phyloP scores from a whole-genome alignment of 345 rosid species.

The Lepidium aucheri region DNA sequence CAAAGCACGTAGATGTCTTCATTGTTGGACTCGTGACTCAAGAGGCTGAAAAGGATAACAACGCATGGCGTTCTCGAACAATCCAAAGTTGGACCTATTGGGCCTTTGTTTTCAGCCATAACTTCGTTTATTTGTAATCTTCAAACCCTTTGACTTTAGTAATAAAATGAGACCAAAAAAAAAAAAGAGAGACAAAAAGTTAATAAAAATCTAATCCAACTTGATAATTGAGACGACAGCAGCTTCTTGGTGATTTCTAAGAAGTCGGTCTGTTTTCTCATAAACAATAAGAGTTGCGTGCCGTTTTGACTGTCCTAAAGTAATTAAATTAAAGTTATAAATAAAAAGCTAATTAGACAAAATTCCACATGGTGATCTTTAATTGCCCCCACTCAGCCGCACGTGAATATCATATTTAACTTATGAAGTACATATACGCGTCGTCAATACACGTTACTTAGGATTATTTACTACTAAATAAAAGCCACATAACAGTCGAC shows the following conservation, averaged over 20 bases:
- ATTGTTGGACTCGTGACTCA: no score
- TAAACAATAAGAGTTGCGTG: conserved; percentile 12
- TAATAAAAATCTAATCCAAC: neutral
- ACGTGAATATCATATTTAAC: neutral
- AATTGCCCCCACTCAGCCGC: conserved; percentile 13
- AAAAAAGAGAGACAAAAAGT: neutral
- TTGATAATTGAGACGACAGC: neutral
- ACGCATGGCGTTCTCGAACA: no score
- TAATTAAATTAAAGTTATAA: neutral
- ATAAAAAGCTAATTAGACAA: neutral
- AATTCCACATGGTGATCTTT: conserved; percentile 27
- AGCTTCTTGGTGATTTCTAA: conserved; percentile 15
- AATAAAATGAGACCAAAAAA: no score
- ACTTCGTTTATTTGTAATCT: no score
- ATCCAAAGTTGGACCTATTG: no score
- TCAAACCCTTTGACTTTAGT: no score
- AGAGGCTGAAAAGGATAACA: no score
- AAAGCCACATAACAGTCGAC: neutral
- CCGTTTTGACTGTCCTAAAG: neutral
- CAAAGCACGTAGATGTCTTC: no score
- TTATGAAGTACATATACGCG: neutral
- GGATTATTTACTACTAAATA: neutral
- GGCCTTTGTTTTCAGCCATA: no score
- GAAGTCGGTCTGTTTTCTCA: conserved; percentile 5
- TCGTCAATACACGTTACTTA: conserved; percentile 8